Evolutionary conservation across 257 asterid species (phyloP).

Genomic region (Scutellaria baicalensis): DNA sequence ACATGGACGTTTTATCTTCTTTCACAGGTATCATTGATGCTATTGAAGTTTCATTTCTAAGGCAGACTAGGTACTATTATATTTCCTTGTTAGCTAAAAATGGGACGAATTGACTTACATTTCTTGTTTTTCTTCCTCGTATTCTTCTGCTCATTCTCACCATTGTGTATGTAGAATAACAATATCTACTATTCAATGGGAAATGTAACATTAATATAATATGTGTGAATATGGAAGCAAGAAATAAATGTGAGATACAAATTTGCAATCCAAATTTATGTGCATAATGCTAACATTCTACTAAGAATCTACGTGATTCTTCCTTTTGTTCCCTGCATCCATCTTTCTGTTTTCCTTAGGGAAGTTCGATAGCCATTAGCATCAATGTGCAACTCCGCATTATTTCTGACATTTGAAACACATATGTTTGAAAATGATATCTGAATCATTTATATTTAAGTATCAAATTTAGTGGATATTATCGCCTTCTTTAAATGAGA

Average conservation of each 20-base stretch:
- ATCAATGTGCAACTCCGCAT: too few relatives aligned
- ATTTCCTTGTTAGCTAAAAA: background rate
- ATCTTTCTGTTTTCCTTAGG: background rate
- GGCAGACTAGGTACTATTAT: background rate
- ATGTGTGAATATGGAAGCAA: background rate
- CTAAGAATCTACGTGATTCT: background rate
- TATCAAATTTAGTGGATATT: background rate
- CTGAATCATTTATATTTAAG: background rate
- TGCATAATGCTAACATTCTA: background rate
- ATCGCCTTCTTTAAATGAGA: background rate
- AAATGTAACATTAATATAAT: background rate
- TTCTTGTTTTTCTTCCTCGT: background rate
- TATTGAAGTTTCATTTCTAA: background rate
- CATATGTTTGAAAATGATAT: too few relatives aligned
- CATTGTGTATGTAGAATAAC: background rate
- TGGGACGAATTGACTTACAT: background rate
- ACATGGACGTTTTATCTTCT: constrained; percentile 99
- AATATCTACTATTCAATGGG: background rate
- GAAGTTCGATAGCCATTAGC: too few relatives aligned
- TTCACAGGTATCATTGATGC: constrained; percentile 42
- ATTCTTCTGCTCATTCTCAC: background rate
- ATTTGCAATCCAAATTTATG: background rate
- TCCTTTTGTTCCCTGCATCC: background rate
- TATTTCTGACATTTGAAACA: too few relatives aligned
- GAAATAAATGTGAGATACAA: background rate